Base-by-base conservation (phyloP, 2,329 filamentous ascomycete species). In the Diplodia seriata region DNA sequence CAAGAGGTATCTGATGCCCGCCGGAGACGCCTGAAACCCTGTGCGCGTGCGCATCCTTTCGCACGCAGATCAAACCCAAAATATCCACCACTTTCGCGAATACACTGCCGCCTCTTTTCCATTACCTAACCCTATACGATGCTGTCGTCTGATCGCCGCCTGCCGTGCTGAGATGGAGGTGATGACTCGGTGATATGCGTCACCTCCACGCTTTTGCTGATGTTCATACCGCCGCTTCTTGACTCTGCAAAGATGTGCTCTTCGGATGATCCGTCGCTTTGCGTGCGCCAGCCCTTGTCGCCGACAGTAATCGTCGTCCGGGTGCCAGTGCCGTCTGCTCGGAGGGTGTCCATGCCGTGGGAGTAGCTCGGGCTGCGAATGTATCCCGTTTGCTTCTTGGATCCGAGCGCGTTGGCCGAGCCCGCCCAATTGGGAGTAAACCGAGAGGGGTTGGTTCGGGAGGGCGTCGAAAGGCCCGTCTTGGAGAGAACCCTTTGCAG, bases 401-500 rank as follows among this genome's bases (percentile, higher is more conserved):
- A 67, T 7, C 67, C 50, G 50, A 65, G 62, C 1, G 54, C 49
- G 62, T 65, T 65, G 9, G 18, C 62, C 15, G 62, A 65, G 20
- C 59, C 50, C 29, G 47, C 61, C 62, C 64, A 56, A 26, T 66
- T 66, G 11, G 64, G 54, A 8, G 64, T 56, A 26, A 56, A 66
- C 20, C 50, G 64, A 49, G 33, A 56, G 9, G 67, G 23, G 14
- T 66, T 36, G n/a, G 57, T 68, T 47, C 43, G 68, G 9, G 71
- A 70, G 6, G 59, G 53, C 4, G 75, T 73, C 15, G 70, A 67
- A 2, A 74, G 68, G 3, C 74, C 72, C 11, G 75, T 62, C 7
- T 69, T 71, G 70, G 69, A 72, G 11, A 76, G 50, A 18, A 72
- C 67, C 43, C 67, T 68, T 33, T 76, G 81, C 54, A 85, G 77